Percentiles rank a stretch among this genome's conserved stretches.
Evolutionary conservation across 140 eudicot genomes (phyloP).

Genomic region (Bidens hawaiensis): DNA sequence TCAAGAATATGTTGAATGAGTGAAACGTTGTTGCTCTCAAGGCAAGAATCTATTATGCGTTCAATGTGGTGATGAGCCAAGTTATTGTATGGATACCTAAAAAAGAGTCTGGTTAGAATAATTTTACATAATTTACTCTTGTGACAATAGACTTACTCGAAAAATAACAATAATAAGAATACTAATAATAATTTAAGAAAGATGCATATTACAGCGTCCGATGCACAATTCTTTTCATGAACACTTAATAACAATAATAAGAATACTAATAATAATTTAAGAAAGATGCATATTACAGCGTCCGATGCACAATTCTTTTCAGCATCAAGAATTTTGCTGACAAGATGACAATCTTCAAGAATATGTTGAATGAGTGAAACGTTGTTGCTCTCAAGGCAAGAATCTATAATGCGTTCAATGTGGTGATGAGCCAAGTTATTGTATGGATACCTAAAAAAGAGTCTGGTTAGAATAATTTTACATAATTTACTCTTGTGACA

Average conservation of each 20-base stretch:
- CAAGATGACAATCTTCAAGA: too few species aligned
- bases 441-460: constrained; percentile 58
- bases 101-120: background rate
- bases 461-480: background rate
- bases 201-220: constrained; percentile 19
- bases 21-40: too few species aligned
- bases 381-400: too few species aligned
- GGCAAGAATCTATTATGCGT: too few species aligned
- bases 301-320: too few species aligned
- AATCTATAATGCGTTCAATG: too few species aligned
- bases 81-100: constrained; percentile 79
- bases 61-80: constrained; percentile 85
- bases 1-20: too few species aligned
- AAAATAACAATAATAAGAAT: constrained; percentile 38
- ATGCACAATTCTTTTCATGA: constrained; percentile 33
- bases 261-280: too few species aligned
- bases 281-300: too few species aligned
- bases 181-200: background rate
- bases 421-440: constrained; percentile 83
- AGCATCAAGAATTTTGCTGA: too few species aligned
- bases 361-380: too few species aligned
- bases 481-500: background rate
- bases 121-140: background rate
- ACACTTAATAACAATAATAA: too few species aligned
- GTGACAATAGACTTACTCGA: constrained; percentile 42